These are phyloP conservation scores for Botryotinia convoluta DNA, from an alignment of 2,329 filamentous ascomycete species.

Conservation along the genomic window DNA sequence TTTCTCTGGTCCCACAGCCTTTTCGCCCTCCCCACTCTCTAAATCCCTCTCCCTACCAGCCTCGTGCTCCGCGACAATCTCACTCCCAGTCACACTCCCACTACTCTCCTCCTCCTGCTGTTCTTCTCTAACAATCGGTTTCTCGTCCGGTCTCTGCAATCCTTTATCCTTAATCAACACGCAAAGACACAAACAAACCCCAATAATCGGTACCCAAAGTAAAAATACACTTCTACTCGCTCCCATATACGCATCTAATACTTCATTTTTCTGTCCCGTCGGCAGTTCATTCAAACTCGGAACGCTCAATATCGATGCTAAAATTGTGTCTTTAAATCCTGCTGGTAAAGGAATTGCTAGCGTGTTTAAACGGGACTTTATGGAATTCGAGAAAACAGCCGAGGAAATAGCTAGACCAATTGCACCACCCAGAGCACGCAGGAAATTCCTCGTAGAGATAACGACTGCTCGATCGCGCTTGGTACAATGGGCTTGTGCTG, in stretches of 20 bases:
- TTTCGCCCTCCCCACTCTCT: neutral
- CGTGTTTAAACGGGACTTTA: conserved; percentile 28
- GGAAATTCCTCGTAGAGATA: conserved; percentile 61
- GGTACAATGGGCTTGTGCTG: conserved; percentile 55
- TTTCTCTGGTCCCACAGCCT: neutral
- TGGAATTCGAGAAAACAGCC: conserved; percentile 45
- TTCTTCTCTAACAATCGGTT: neutral
- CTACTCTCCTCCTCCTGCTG: neutral
- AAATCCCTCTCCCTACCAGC: neutral
- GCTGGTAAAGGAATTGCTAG: conserved; percentile 25
- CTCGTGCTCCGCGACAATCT: neutral
- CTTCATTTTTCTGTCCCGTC: conserved; percentile 35
- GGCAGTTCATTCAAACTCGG: conserved; percentile 29
- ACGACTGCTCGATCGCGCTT: conserved; percentile 59
- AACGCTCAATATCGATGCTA: conserved; percentile 32
- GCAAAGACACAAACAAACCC: conserved; percentile 49
- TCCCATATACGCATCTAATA: conserved; percentile 51
- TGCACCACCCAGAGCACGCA: conserved; percentile 57
- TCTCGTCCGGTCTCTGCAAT: conserved; percentile 40
- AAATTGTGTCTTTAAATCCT: conserved; percentile 25
- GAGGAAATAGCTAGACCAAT: conserved; percentile 57
- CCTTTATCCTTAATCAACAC: conserved; percentile 52
- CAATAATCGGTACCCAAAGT: conserved; percentile 54
- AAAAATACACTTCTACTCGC: conserved; percentile 57
- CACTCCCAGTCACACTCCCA: neutral